These are phyloP conservation scores for Colletotrichum destructivum DNA, from an alignment of 2,329 filamentous ascomycete species.

Conservation along the genomic window DNA sequence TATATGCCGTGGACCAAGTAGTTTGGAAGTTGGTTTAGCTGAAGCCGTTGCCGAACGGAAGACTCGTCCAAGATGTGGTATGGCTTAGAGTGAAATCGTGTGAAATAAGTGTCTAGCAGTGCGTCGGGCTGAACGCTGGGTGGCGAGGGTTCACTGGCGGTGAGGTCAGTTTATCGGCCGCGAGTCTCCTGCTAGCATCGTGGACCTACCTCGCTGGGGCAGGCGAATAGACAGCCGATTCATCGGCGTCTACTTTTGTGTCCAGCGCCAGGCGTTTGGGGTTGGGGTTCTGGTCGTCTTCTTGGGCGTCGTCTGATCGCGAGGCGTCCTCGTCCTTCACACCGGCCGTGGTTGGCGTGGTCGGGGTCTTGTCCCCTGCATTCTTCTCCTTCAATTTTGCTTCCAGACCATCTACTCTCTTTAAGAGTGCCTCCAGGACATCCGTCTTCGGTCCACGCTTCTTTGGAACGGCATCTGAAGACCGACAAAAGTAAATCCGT, in stretches of 20 bases:
- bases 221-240: constrained; percentile 62
- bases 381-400: constrained; percentile 82
- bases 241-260: constrained; percentile 52
- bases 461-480: constrained; percentile 86
- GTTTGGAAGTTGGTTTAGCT: constrained; percentile 74
- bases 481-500: constrained; percentile 7
- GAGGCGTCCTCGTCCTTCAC: constrained; percentile 46
- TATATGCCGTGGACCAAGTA: constrained; percentile 72
- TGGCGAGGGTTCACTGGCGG: constrained; percentile 61
- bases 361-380: constrained; percentile 51
- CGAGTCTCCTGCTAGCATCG: not conserved
- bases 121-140: constrained; percentile 69
- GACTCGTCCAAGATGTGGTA: constrained; percentile 87
- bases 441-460: constrained; percentile 93
- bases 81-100: constrained; percentile 84
- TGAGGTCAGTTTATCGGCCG: constrained; percentile 27
- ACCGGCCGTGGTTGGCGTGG: constrained; percentile 43
- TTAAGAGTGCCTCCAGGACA: constrained; percentile 86
- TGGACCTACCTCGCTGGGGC: constrained; percentile 53
- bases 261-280: constrained; percentile 54
- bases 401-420: constrained; percentile 88
- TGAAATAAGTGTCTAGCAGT: constrained; percentile 85
- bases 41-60: constrained; percentile 79
- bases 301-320: constrained; percentile 46
- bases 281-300: constrained; percentile 59